These are phyloP conservation scores for Collybia nuda DNA, from an alignment of 768 basidiomycete genomes.

Conservation along the genomic window DNA sequence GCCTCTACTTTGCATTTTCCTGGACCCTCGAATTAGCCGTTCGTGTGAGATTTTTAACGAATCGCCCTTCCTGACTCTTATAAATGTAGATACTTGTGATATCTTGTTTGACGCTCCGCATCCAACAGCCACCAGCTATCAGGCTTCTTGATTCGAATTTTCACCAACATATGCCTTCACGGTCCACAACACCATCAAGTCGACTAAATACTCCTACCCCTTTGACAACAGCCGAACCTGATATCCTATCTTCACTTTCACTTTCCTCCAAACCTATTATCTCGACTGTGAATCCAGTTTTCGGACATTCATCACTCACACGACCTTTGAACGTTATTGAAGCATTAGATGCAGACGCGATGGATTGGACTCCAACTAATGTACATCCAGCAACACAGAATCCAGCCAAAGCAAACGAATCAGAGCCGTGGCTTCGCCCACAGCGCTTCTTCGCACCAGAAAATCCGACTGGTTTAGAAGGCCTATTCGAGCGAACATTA, in stretches of 20 bases:
- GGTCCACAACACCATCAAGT: constrained; percentile 42
- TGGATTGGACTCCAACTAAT: constrained; percentile 70
- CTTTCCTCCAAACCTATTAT: constrained; percentile 67
- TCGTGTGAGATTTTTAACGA: constrained; percentile 19
- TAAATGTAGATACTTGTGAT: constrained; percentile 44
- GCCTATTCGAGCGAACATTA: constrained; percentile 61
- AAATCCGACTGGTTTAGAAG: constrained; percentile 74
- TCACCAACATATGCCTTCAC: constrained; percentile 37
- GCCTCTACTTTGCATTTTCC: constrained; percentile 46
- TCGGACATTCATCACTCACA: constrained; percentile 67
- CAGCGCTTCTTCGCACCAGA: constrained; percentile 80
- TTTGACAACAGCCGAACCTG: constrained; percentile 41
- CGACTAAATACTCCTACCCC: constrained; percentile 18
- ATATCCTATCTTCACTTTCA: constrained; percentile 60
- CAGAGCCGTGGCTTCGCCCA: constrained; percentile 59
- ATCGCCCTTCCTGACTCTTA: neutral
- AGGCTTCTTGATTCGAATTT: constrained; percentile 63
- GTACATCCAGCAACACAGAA: constrained; percentile 20
- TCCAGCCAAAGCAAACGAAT: constrained; percentile 21
- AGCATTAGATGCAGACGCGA: constrained; percentile 41
- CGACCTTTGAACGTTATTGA: constrained; percentile 19
- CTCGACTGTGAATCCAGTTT: constrained; percentile 50
- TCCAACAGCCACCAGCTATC: constrained; percentile 70
- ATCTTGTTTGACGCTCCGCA: constrained; percentile 55
- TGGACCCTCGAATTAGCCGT: constrained; percentile 58